Percentiles rank a stretch among this genome's conserved stretches.
Evolutionary conservation across 139 green algal genomes (phyloP).

Genomic region (Chara braunii): DNA sequence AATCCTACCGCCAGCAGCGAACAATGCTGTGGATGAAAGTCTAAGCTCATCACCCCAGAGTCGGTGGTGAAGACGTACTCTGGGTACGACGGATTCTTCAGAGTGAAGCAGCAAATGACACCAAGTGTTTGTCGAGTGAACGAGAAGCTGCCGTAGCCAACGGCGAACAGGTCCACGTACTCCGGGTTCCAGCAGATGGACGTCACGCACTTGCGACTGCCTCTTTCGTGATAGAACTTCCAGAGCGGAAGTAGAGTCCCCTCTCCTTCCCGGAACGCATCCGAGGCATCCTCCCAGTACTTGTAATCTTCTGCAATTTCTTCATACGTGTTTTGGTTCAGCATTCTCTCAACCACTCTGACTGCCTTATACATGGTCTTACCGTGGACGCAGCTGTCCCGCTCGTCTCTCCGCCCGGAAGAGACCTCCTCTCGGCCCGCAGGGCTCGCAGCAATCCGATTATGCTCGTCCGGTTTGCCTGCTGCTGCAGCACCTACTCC

Average conservation of each 20-base stretch:
- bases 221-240: conserved; percentile 58
- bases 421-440: background rate
- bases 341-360: conserved; percentile 77
- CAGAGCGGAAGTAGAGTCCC: conserved; percentile 88
- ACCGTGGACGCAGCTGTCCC: conserved; percentile 27
- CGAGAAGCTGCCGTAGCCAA: conserved; percentile 77
- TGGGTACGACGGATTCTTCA: conserved; percentile 77
- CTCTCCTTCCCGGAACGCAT: conserved; percentile 47
- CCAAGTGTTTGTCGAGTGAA: conserved; percentile 63
- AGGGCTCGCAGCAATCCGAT: too few species aligned
- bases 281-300: conserved; percentile 86
- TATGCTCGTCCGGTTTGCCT: too few species aligned
- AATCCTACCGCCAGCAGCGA: conserved; percentile 77
- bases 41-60: conserved; percentile 72
- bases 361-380: conserved; percentile 35
- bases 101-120: conserved; percentile 70
- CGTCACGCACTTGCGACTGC: conserved; percentile 58
- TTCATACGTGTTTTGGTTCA: conserved; percentile 77
- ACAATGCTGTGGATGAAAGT: conserved; percentile 76
- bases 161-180: conserved; percentile 40
- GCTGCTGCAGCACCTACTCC: too few species aligned
- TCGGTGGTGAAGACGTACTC: conserved; percentile 68
- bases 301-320: conserved; percentile 83
- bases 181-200: conserved; percentile 67
- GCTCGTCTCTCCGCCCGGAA: conserved; percentile 15